Evolutionary conservation across 129 eudicot species (phyloP).

Genomic region (Pittosporum tobira): DNA sequence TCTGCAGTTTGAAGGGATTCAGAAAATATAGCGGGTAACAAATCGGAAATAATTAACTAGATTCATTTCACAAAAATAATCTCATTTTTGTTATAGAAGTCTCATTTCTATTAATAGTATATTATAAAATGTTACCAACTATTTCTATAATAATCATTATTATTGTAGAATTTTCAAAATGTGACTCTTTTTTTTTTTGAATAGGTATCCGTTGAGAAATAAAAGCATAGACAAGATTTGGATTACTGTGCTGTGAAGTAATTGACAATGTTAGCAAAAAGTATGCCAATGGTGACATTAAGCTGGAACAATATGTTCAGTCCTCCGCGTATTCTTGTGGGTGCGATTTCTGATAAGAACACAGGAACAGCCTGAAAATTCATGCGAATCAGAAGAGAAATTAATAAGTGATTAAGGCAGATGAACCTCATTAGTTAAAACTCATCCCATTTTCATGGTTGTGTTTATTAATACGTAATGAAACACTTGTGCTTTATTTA

Average conservation of each 20-base stretch:
- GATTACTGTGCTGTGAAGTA: conserved; percentile 74
- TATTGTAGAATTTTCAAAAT: too few species aligned
- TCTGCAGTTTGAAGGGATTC: conserved; percentile 32
- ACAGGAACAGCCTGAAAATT: conserved; percentile 80
- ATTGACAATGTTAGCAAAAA: conserved; percentile 84
- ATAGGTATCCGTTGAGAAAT: too few species aligned
- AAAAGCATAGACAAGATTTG: not conserved
- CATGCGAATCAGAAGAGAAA: not conserved
- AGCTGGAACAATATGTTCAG: conserved; percentile 90
- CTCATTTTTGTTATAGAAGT: too few species aligned
- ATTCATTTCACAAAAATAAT: too few species aligned
- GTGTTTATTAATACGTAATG: too few species aligned
- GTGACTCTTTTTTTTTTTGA: too few species aligned
- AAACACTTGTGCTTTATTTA: too few species aligned
- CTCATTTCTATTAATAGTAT: too few species aligned
- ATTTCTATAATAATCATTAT: too few species aligned
- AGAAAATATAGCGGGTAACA: not conserved
- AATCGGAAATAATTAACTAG: too few species aligned
- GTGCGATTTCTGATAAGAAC: conserved; percentile 92
- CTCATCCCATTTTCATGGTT: too few species aligned
- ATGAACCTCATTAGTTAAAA: not conserved
- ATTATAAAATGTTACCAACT: too few species aligned
- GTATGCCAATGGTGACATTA: conserved; percentile 83
- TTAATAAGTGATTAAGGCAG: not conserved
- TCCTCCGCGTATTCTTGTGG: conserved; percentile 86